These are phyloP conservation scores for Yamadazyma insecticola DNA, from an alignment of 805 yeast genomes.

Conservation along the genomic window DNA sequence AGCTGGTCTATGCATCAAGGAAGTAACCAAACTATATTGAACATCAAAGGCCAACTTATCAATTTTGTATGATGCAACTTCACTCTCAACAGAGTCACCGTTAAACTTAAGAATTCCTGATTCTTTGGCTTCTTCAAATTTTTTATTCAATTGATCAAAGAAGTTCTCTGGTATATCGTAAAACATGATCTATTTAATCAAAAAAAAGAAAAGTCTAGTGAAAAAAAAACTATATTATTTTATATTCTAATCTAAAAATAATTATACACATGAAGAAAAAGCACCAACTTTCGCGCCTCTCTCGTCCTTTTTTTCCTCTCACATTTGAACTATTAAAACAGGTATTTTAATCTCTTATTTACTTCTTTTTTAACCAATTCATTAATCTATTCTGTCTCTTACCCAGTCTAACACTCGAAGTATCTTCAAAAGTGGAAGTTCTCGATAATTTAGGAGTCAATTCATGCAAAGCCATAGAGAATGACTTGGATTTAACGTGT, in stretches of 20 bases:
- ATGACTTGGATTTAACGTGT: constrained; percentile 19
- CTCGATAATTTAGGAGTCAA: constrained; percentile 15
- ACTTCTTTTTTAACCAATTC: constrained; percentile 21
- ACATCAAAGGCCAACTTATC: constrained; percentile 15
- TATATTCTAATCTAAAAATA: no score
- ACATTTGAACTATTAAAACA: no score
- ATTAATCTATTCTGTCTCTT: constrained; percentile 16
- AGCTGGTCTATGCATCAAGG: constrained; percentile 37
- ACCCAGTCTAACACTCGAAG: constrained; percentile 7
- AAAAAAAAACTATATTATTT: no score
- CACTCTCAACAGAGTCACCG: constrained; percentile 39
- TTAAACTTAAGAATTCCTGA: constrained; percentile 47
- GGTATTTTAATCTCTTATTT: no score
- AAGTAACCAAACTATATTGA: constrained; percentile 27
- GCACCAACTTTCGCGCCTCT: no score
- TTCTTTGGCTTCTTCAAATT: constrained; percentile 46
- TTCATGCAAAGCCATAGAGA: constrained; percentile 16
- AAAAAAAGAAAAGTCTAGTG: no score
- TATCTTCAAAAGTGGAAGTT: constrained; percentile 8
- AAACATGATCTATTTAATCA: constrained; percentile 11
- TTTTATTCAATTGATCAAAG: constrained; percentile 25
- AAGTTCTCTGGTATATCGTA: constrained; percentile 36
- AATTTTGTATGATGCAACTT: constrained; percentile 19
- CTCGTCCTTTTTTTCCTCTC: no score
- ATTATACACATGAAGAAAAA: no score